Evolutionary conservation across 352 stramenopile species (phyloP), one percentile per base, ranked within the genome.

Genomic region (Phytophthora pini): DNA sequence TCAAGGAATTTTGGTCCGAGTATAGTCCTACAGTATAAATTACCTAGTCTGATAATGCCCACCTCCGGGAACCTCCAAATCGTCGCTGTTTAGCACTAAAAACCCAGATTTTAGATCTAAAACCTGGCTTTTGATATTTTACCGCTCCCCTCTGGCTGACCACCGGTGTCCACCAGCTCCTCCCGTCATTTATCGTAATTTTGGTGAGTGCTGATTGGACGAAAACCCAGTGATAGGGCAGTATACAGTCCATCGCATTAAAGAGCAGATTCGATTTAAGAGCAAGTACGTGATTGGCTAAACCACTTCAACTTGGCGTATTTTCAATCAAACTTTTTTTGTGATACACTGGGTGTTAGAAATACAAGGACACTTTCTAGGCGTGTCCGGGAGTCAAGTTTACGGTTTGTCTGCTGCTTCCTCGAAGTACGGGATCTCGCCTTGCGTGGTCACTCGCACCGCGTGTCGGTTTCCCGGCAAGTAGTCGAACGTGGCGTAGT

Each of bases 401-500:
- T 65, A 65, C 17, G 36, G 46, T n/a, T 52, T 44, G 36, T 36
- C 31, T 13, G 20, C 46, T 39, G 45, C 27, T 7, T 5, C 39
- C 8, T 53, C 31, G 9, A 65, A 47, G 40, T 54, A 66, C 2
- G 58, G 58, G 40, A 66, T 66, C n/a, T 66, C 58, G 7, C 48
- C 48, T 45, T 60, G 58, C 10, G 58, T 60, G 20, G 58, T 66
- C 48, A 66, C 58, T 54, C 58, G 58, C 52, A 66, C 49, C 0
- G 58, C 58, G 17, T 66, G 58, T 31, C 58, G 13, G 31, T 66
- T 66, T 8, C 58, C 58, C 1, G 58, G 58, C n/a, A 66, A 12
- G 22, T 66, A 66, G 40, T 66, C 58, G 49, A 66, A 66, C 12
- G 58, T 66, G 4, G 58, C 58, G 40, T 46, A 66, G 58, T 66